Evolutionary conservation across 768 basidiomycete genomes (phyloP).

Genomic region (Dentipellis sp.): DNA sequence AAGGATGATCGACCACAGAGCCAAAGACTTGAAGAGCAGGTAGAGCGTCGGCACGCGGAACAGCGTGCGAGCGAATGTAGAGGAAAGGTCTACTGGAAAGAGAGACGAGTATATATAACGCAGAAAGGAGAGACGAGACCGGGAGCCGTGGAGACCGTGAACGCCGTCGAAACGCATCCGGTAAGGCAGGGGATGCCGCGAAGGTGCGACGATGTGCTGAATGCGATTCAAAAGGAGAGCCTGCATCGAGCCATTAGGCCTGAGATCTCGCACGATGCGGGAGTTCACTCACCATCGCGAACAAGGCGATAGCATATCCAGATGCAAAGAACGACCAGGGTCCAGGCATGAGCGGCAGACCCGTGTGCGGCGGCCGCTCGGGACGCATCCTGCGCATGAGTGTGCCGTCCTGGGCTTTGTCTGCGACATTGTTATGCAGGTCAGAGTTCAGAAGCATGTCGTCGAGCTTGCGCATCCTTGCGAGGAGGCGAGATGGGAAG

Average conservation of each 20-base stretch:
- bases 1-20: conserved; percentile 49
- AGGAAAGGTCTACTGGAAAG: conserved; percentile 59
- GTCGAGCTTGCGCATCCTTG: conserved; percentile 29
- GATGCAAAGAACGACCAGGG: conserved; percentile 70
- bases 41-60: conserved; percentile 60
- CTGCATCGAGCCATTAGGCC: conserved; percentile 23
- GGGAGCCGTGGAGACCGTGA: conserved; percentile 1
- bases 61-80: conserved; percentile 45
- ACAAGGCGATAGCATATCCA: conserved; percentile 57
- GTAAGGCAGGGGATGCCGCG: conserved; percentile 29
- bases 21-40: conserved; percentile 44
- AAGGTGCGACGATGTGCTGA: conserved; percentile 69
- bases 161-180: conserved; percentile 14
- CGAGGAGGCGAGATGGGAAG: conserved; percentile 32
- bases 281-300: conserved; percentile 47
- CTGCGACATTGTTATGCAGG: neutral
- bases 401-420: neutral
- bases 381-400: conserved; percentile 1
- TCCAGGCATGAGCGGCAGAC: conserved; percentile 33
- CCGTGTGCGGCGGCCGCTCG: conserved; percentile 5
- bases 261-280: neutral
- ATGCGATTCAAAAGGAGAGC: conserved; percentile 66
- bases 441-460: conserved; percentile 18
- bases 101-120: conserved; percentile 27
- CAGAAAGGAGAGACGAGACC: conserved; percentile 15